A percentile compares a stretch with the other conserved stretches of the same genome.
Conservation (phyloP, 2,329 filamentous ascomycete genomes). For the Paradendryphiella salina region DNA sequence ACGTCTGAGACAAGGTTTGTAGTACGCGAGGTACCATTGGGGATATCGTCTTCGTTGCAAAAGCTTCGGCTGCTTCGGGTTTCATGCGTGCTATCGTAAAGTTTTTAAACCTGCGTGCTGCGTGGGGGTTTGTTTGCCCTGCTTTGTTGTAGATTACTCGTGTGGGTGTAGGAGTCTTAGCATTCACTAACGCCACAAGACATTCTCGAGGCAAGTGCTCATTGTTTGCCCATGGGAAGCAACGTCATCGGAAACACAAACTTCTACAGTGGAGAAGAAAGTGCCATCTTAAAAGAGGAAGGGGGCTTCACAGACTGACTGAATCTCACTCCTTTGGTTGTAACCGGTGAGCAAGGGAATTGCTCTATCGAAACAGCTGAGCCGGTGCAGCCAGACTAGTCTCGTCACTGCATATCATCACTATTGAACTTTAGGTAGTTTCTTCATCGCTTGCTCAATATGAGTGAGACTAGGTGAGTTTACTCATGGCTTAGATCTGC, state of each 20-base stretch:
- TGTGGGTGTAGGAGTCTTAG: background rate
- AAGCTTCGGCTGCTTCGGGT: constrained; percentile 22
- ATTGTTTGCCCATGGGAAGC: constrained; percentile 3
- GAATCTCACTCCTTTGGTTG: background rate
- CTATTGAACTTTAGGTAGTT: background rate
- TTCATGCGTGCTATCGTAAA: constrained; percentile 12
- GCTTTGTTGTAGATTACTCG: background rate
- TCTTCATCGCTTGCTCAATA: background rate
- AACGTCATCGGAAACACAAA: constrained; percentile 11
- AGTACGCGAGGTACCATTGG: constrained; percentile 17
- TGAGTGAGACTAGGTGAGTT: background rate
- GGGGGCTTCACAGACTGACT: background rate
- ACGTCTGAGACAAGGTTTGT: constrained; percentile 23
- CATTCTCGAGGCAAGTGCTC: background rate
- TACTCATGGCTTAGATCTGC: background rate
- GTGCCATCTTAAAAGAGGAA: background rate
- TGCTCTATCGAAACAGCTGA: background rate
- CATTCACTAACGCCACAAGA: background rate
- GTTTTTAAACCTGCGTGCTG: too few relatives aligned
- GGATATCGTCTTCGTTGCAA: constrained; percentile 21
- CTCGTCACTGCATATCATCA: background rate
- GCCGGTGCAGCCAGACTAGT: background rate
- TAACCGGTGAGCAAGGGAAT: background rate
- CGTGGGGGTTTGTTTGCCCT: background rate
- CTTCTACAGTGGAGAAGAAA: background rate